Conservation (phyloP, 306 rosid species). For the Aeschynomene evenia region DNA sequence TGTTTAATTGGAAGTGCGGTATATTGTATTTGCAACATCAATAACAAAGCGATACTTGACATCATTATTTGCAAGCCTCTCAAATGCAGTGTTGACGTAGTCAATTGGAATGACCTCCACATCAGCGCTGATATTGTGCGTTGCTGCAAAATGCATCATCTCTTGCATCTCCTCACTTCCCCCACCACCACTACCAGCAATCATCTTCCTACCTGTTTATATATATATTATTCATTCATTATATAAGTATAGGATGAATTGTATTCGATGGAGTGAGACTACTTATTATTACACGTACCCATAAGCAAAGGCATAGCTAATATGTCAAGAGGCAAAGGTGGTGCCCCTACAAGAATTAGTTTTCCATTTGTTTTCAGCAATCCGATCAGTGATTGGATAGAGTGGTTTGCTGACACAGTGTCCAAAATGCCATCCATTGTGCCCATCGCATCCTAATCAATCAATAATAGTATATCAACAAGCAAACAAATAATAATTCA, state of each 20-base stretch:
- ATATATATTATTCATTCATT: no score
- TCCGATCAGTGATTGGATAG: conserved; percentile 31
- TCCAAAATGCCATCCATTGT: conserved; percentile 53
- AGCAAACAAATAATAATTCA: not conserved
- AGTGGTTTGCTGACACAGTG: conserved; percentile 42
- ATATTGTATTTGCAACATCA: conserved; percentile 23
- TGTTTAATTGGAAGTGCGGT: not conserved
- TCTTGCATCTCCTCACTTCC: conserved; percentile 37
- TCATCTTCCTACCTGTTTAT: conserved; percentile 39
- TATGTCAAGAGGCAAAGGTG: conserved; percentile 29
- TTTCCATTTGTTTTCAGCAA: conserved; percentile 42
- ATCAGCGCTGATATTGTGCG: conserved; percentile 38
- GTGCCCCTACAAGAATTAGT: conserved; percentile 41
- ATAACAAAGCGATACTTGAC: conserved; percentile 46
- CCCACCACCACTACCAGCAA: conserved; percentile 37
- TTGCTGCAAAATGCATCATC: conserved; percentile 40
- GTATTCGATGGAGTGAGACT: no score
- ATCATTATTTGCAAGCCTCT: conserved; percentile 34
- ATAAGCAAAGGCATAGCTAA: conserved; percentile 28
- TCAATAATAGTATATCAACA: no score
- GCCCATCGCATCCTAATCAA: conserved; percentile 30
- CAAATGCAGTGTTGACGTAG: conserved; percentile 39
- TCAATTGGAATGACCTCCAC: conserved; percentile 38
- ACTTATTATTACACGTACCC: no score
- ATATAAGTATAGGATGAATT: no score